Conservation (phyloP, 306 rosid genomes). For the Trifolium subterraneum region DNA sequence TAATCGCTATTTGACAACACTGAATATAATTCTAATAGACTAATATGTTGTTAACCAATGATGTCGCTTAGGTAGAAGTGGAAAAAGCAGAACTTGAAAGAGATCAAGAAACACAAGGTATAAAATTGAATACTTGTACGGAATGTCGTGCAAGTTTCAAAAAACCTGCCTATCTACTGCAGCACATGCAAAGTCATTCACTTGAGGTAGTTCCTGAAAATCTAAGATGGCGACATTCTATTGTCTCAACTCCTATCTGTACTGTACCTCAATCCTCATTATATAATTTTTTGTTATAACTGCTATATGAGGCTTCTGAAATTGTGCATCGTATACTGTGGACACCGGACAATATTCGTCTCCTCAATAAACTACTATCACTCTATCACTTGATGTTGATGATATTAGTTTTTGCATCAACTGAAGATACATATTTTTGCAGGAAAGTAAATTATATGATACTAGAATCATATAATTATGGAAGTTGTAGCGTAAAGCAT, state of each 20-base stretch:
- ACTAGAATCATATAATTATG: conserved; percentile 36
- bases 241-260: not conserved
- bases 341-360: not conserved
- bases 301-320: too few species aligned
- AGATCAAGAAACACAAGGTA: not conserved
- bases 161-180: conserved; percentile 60
- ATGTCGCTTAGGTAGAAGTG: not conserved
- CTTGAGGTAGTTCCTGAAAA: conserved; percentile 61
- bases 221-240: not conserved
- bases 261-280: too few species aligned
- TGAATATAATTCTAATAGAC: not conserved
- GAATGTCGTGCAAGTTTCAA: conserved; percentile 74
- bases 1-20: not conserved
- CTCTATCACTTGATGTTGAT: not conserved
- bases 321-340: too few species aligned
- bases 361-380: not conserved
- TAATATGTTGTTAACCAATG: not conserved
- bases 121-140: conserved; percentile 50
- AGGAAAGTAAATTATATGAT: conserved; percentile 57
- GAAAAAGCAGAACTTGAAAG: not conserved
- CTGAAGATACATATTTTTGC: conserved; percentile 57
- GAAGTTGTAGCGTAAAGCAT: conserved; percentile 80
- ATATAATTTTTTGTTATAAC: too few species aligned
- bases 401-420: conserved; percentile 20
- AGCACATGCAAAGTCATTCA: conserved; percentile 86